Percentiles rank a stretch among this genome's conserved stretches.
These are phyloP conservation scores for Tulasnella sp. DNA, from an alignment of 768 basidiomycete genomes.

Conservation along the genomic window DNA sequence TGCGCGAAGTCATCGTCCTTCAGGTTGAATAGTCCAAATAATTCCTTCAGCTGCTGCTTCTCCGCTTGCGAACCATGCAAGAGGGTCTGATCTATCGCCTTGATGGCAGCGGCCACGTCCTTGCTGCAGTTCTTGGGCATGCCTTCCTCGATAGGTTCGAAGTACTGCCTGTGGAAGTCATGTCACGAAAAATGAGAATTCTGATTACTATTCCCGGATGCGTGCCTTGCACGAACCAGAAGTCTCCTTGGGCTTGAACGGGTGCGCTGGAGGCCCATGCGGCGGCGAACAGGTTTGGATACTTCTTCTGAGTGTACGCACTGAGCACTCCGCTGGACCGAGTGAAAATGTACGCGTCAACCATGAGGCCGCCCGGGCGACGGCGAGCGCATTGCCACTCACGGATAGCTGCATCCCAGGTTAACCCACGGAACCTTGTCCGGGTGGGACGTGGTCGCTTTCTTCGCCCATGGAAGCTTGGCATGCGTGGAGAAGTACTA, in stretches of 20 bases:
- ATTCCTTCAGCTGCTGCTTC: neutral
- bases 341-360: neutral
- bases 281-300: constrained; percentile 24
- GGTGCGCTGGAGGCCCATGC: constrained; percentile 26
- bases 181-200: neutral
- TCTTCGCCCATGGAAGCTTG: constrained; percentile 7
- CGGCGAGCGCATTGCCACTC: neutral
- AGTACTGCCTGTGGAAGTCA: constrained; percentile 16
- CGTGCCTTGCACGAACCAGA: neutral
- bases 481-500: constrained; percentile 17
- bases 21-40: neutral
- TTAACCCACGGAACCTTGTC: constrained; percentile 10
- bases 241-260: constrained; percentile 26
- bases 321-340: constrained; percentile 1
- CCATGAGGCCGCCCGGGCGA: too few species aligned
- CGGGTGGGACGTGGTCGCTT: neutral
- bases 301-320: constrained; percentile 19
- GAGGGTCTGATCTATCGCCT: neutral
- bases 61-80: neutral
- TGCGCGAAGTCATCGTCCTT: neutral
- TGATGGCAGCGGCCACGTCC: constrained; percentile 16
- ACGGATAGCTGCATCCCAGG: constrained; percentile 22
- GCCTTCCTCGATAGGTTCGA: constrained; percentile 24
- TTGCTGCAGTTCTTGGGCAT: constrained; percentile 29
- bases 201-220: neutral